Evolutionary conservation across 305 asterid genomes (phyloP).

Genomic region (Fraxinus baroniana): DNA sequence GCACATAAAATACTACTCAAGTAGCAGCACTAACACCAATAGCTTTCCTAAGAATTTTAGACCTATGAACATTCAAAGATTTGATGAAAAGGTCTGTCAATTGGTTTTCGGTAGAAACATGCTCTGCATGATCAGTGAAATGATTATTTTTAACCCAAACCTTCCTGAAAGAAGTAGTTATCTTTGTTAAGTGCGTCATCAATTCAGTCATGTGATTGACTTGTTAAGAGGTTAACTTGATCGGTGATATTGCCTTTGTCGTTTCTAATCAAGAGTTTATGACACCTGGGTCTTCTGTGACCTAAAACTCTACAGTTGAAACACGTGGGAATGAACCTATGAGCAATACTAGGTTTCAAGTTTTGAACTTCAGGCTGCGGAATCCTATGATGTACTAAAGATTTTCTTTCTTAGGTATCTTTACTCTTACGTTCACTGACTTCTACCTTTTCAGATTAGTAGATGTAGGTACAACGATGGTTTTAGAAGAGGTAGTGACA

Average conservation of each 20-base stretch:
- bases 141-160: neutral
- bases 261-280: too few relatives aligned
- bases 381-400: neutral
- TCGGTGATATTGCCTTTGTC: neutral
- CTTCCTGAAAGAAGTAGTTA: neutral
- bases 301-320: neutral
- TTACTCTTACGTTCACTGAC: neutral
- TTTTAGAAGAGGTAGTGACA: neutral
- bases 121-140: neutral
- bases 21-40: neutral
- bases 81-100: neutral
- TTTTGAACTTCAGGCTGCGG: neutral
- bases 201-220: neutral
- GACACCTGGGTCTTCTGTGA: neutral
- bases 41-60: neutral
- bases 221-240: neutral
- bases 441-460: neutral
- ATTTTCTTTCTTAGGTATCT: neutral
- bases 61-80: neutral
- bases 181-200: neutral
- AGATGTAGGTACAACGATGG: neutral
- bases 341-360: neutral
- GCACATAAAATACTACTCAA: neutral
- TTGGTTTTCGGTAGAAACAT: neutral
- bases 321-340: neutral